Evolutionary conservation across 176 grass and related monocot genomes (phyloP), one percentile per base, ranked within the genome.

Genomic region (Tuctoria greenei): DNA sequence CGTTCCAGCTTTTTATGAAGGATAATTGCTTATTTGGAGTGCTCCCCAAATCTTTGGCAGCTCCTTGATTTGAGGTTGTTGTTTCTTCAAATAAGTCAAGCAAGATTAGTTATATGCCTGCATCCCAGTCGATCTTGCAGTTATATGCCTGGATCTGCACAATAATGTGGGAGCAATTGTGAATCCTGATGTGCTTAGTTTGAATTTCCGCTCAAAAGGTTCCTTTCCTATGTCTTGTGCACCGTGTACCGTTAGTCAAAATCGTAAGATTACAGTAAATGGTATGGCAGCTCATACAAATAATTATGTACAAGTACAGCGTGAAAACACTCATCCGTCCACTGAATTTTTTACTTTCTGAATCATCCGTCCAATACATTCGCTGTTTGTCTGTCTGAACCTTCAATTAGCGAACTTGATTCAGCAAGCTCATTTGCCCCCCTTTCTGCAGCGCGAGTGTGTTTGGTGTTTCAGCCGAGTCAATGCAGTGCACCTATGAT

Each of bases 381-480:
- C 13, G 6, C 17, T 41, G 39, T 41, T 41, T 41, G 6, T 41
- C 39, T 47, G 25, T 13, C 42, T 75, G 17, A 51, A 62, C 43
- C 1, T 15, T 63, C 9, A 47, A 38, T 15, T 49, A 16, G 31
- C 8, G 21, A 67, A 14, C 14, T 1, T 10, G 4, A 78, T 9
- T 5, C 15, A 73, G 39, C 34, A 77, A 50, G 18, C 24, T 78
- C n/a, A 42, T 28, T 41, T 42, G 4, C 4, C 7, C 61, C 37
- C 10, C 8, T 31, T 16, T 31, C 25, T 72, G 21, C 52, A 97
- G 95, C 10, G 91, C 84, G 0, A 94, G 95, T 26, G 91, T 97
- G 10, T 97, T 97, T 21, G 91, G 95, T 60, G 95, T 97, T 47
- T 97, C 95, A 0, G 88, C 95, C 1, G 88, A 97, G 83, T 97